A percentile compares a stretch with the other conserved stretches of the same genome.
phyloP scores from a whole-genome alignment of 495 filamentous ascomycete species.

The Recurvomyces mirabilis region DNA sequence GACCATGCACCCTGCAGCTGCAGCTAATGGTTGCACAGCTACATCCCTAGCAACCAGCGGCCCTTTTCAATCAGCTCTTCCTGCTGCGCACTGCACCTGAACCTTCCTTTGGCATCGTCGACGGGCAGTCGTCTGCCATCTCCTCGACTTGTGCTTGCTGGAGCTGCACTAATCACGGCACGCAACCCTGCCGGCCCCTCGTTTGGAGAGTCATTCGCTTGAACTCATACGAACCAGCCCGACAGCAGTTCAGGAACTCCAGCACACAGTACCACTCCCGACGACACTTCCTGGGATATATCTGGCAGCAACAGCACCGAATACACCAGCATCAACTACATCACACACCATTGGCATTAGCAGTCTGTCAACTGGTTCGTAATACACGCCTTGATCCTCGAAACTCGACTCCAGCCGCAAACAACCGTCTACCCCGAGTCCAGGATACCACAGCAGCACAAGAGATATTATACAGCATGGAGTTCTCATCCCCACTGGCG shows the following conservation, averaged over 20 bases:
- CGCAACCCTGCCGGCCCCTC: not conserved
- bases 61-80: too few species aligned
- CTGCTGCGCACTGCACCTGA: too few species aligned
- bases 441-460: conserved; percentile 9
- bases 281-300: conserved; percentile 2
- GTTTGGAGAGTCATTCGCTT: not conserved
- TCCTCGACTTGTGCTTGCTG: too few species aligned
- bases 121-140: too few species aligned
- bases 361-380: too few species aligned
- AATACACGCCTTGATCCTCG: too few species aligned
- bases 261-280: conserved; percentile 7
- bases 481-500: conserved; percentile 86
- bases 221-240: not conserved
- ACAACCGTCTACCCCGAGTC: not conserved
- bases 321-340: conserved; percentile 10
- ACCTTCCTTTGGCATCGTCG: too few species aligned
- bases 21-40: too few species aligned
- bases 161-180: too few species aligned
- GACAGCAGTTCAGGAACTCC: conserved; percentile 3
- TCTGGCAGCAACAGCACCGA: conserved; percentile 3
- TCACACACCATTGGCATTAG: conserved; percentile 16
- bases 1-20: too few species aligned
- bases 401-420: conserved; percentile 1
- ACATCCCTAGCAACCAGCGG: too few species aligned
- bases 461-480: conserved; percentile 45